Percentiles rank a stretch among this genome's conserved stretches.
phyloP scores from a whole-genome alignment of 2,329 filamentous ascomycete genomes.

The Colletotrichum noveboracense region DNA sequence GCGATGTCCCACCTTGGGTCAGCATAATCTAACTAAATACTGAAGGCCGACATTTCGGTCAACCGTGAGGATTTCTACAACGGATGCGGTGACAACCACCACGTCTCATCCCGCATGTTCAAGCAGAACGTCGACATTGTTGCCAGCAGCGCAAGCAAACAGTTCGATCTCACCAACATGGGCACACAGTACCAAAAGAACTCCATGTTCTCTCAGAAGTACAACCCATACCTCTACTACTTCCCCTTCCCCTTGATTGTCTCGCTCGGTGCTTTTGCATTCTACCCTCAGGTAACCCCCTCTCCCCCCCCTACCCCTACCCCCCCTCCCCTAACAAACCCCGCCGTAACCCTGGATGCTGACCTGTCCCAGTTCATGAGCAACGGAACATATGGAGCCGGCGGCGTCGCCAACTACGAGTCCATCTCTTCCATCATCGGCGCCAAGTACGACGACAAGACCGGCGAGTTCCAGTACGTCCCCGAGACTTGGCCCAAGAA shows the following conservation, averaged over 20 bases:
- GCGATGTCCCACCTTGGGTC: accelerated
- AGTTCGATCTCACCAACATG: constrained; percentile 14
- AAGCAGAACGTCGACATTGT: constrained; percentile 17
- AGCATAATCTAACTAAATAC: accelerated
- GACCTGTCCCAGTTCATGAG: not conserved
- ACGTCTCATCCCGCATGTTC: constrained; percentile 9
- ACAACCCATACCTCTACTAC: constrained; percentile 17
- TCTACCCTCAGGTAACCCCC: constrained; percentile 2
- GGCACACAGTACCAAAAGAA: constrained; percentile 8
- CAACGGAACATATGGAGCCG: constrained; percentile 8
- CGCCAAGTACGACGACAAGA: not conserved
- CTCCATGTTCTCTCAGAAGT: constrained; percentile 7
- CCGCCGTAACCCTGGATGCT: not conserved
- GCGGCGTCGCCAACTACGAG: constrained; percentile 14
- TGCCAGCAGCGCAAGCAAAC: not conserved
- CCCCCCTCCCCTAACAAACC: too few relatives aligned
- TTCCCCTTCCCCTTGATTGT: constrained; percentile 12
- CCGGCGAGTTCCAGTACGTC: constrained; percentile 12
- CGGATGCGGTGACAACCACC: constrained; percentile 15
- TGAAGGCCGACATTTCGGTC: constrained; percentile 1
- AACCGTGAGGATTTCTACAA: constrained; percentile 16
- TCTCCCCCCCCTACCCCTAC: too few relatives aligned
- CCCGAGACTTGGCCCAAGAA: constrained; percentile 16
- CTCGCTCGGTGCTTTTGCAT: constrained; percentile 1
- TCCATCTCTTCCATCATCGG: constrained; percentile 15